Percentiles rank a stretch among this genome's conserved stretches.
Conservation (phyloP, 192 early-diverging fungal genomes). For the Linderina pennispora region DNA sequence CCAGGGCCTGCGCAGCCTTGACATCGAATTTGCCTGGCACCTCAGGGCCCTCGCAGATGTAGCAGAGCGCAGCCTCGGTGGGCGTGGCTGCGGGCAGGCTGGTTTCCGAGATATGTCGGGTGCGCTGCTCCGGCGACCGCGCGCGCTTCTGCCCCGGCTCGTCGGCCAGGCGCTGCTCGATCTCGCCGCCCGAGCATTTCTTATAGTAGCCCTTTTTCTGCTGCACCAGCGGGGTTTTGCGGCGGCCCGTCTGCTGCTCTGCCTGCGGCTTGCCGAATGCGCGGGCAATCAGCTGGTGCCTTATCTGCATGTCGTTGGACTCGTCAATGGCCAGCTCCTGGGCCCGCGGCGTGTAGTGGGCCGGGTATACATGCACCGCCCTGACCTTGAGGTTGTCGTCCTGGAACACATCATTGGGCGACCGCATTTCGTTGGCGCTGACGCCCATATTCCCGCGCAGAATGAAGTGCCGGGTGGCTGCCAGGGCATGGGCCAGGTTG, state of each 20-base stretch:
- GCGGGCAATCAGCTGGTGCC: conserved; percentile 14
- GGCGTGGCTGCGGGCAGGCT: conserved; percentile 44
- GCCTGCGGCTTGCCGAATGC: conserved; percentile 22
- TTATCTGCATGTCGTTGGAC: conserved; percentile 12
- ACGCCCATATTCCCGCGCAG: conserved; percentile 54
- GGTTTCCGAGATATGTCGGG: conserved; percentile 10
- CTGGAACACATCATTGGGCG: conserved; percentile 37
- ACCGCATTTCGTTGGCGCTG: conserved; percentile 50
- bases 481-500: conserved; percentile 76
- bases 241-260: too few species aligned
- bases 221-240: not conserved
- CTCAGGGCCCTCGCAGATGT: conserved; percentile 68
- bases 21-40: conserved; percentile 78
- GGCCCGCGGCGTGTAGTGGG: conserved; percentile 11
- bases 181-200: conserved; percentile 32
- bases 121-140: conserved; percentile 13
- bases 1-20: conserved; percentile 57
- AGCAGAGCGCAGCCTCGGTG: conserved; percentile 51
- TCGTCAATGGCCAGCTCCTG: conserved; percentile 17
- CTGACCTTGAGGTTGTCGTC: conserved; percentile 63
- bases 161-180: conserved; percentile 14
- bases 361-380: conserved; percentile 61
- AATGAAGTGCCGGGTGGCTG: conserved; percentile 74
- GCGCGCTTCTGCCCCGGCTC: conserved; percentile 21
- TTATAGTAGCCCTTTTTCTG: conserved; percentile 8